Evolutionary conservation across 176 grass and related monocot species (phyloP), one percentile per base, ranked within the genome.

Genomic region (Triticum dicoccoides): DNA sequence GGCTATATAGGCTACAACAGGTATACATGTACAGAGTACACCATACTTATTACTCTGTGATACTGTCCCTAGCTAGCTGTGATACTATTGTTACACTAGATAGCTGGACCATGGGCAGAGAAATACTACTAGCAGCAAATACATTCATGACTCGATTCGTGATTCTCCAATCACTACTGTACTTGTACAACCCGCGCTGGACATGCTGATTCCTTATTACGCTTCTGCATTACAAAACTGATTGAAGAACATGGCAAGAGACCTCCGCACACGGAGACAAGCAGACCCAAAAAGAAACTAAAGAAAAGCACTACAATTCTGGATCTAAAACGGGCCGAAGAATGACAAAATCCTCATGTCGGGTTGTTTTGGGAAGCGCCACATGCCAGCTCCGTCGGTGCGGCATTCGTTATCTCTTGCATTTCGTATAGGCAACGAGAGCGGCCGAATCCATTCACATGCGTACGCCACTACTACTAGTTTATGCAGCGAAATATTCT

Each of bases 341-440:
- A 81, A 45, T 20, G 65, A 41, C 66, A 59, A 15, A 20, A 82
- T 65, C 20, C 78, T 38, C 73, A 6, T 72, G 77, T 44, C 86
- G 14, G 49, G 15, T 17, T 61, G 47, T 76, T 82, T 85, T 17
- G 47, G 59, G 62, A 38, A 13, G 21, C 8, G 5, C 39, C 25
- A 13, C n/a, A 65, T 63, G 73, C 33, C 58, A 17, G 29, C 69
- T n/a, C 34, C 80, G 29, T 17, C 49, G 2, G 65, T 5, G 47
- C 8, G 35, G 49, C 51, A 23, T 71, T 54, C 14, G 17, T 52
- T 17, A 42, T 14, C 66, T 17, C 11, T 9, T 2, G 54, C 10
- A 61, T 12, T 12, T 20, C 11, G 32, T 61, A 37, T 39, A 30
- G 29, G 33, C 33, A 67, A 62, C 11, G 35, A 32, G 42, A 42